A percentile compares a stretch with the other conserved stretches of the same genome.
phyloP scores from a whole-genome alignment of 169 alveolate species.

The Plasmodium vivax region DNA sequence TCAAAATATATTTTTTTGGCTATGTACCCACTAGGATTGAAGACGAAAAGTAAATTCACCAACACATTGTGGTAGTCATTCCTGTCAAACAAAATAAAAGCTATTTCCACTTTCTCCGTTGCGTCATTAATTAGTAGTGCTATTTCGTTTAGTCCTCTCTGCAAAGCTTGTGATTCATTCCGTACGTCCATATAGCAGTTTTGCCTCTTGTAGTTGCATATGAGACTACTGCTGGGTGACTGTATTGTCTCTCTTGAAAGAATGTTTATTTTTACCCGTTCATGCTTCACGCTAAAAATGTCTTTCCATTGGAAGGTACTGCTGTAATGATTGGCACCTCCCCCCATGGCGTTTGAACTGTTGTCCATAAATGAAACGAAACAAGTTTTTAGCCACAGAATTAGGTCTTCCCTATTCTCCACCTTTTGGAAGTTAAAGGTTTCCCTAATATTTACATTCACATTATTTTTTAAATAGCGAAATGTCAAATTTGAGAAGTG shows the following conservation, averaged over 20 bases:
- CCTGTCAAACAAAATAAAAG: conserved; percentile 53
- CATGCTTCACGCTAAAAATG: background rate
- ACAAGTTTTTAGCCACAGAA: conserved; percentile 37
- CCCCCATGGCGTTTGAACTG: background rate
- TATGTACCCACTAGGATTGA: conserved; percentile 53
- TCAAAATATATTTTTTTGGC: conserved; percentile 48
- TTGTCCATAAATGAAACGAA: conserved; percentile 30
- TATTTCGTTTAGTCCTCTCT: background rate
- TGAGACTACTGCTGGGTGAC: background rate
- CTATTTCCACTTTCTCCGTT: conserved; percentile 23
- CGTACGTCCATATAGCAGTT: conserved; percentile 25
- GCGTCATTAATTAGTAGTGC: conserved; percentile 37
- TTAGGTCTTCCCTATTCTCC: conserved; percentile 14
- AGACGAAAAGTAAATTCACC: conserved; percentile 34
- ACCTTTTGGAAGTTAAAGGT: conserved; percentile 38
- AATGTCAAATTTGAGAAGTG: conserved; percentile 23
- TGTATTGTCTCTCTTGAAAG: conserved; percentile 28
- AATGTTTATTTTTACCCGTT: conserved; percentile 18
- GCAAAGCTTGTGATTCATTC: conserved; percentile 4
- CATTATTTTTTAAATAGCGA: conserved; percentile 17
- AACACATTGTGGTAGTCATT: conserved; percentile 28
- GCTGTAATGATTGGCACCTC: background rate
- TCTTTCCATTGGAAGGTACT: conserved; percentile 36
- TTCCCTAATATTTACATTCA: conserved; percentile 28
- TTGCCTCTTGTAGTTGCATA: conserved; percentile 2